These are phyloP conservation scores for Aspergillus flavus DNA, from an alignment of 2,329 filamentous ascomycete species.

Conservation along the genomic window DNA sequence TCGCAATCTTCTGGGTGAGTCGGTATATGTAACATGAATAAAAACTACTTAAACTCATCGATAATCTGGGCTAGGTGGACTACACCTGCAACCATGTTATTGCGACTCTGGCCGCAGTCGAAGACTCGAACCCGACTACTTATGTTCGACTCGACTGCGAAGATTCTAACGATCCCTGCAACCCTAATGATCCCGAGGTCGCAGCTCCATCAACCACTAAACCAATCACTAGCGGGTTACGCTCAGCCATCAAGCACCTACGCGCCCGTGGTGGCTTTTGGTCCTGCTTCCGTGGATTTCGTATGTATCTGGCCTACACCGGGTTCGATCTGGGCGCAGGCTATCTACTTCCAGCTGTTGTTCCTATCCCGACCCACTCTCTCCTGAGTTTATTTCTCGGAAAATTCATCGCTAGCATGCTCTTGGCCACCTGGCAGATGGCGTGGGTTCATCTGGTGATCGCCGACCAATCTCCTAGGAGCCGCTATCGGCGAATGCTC, in stretches of 20 bases:
- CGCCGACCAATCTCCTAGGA: conserved; percentile 64
- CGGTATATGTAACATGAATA: not conserved
- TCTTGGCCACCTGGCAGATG: conserved; percentile 69
- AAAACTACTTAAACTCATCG: not conserved
- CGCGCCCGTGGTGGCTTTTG: conserved; percentile 64
- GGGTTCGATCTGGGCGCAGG: conserved; percentile 43
- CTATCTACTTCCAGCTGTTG: not conserved
- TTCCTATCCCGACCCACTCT: not conserved
- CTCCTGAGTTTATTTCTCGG: conserved; percentile 40
- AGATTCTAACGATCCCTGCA: conserved; percentile 15
- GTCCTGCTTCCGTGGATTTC: conserved; percentile 70
- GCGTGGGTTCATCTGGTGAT: conserved; percentile 88
- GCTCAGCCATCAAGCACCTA: conserved; percentile 63
- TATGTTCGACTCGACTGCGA: conserved; percentile 53
- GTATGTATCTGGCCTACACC: conserved; percentile 51
- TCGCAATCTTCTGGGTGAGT: not conserved
- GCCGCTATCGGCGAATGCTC: conserved; percentile 71
- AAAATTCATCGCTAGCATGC: conserved; percentile 55
- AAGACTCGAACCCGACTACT: conserved; percentile 59
- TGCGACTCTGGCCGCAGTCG: conserved; percentile 65
- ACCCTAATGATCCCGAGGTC: not conserved
- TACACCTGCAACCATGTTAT: conserved; percentile 66
- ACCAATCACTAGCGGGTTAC: conserved; percentile 65
- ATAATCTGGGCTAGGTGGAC: conserved; percentile 36
- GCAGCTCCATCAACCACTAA: conserved; percentile 36